phyloP scores from a whole-genome alignment of 1,139 yeast species.

The Yamadazyma blattariae region DNA sequence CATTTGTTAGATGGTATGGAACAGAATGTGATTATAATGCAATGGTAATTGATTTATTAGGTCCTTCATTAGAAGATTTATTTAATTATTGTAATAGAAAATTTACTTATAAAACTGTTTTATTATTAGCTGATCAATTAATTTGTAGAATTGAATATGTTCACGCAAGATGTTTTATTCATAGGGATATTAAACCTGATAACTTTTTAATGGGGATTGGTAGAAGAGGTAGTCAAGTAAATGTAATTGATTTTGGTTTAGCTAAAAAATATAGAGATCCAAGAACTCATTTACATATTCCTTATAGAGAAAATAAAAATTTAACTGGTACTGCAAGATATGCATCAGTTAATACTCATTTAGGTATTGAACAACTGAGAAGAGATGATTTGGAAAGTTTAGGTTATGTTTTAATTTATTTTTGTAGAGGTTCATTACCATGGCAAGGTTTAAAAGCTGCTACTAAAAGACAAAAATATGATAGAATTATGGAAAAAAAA shows the following conservation, averaged over 20 bases:
- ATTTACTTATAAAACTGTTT: conserved; percentile 89
- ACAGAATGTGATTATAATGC: conserved; percentile 96
- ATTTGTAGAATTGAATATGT: conserved; percentile 92
- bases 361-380: conserved; percentile 95
- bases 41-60: conserved; percentile 92
- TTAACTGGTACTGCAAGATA: conserved; percentile 97
- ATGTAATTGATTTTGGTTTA: conserved; percentile 94
- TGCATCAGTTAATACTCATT: conserved; percentile 92
- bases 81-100: conserved; percentile 94
- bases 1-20: conserved; percentile 96
- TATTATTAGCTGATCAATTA: conserved; percentile 90
- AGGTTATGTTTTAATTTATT: conserved; percentile 93
- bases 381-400: conserved; percentile 95
- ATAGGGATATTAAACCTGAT: conserved; percentile 91
- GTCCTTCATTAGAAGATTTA: conserved; percentile 92
- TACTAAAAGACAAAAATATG: conserved; percentile 95
- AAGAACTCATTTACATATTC: conserved; percentile 91
- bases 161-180: conserved; percentile 93
- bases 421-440: conserved; percentile 92
- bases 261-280: conserved; percentile 97
- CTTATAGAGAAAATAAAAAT: conserved; percentile 93
- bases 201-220: conserved; percentile 97
- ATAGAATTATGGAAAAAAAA: conserved; percentile 94
- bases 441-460: conserved; percentile 99
- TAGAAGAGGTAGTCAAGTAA: conserved; percentile 90